Evolutionary conservation across 495 filamentous ascomycete genomes (phyloP).

Genomic region (Xylaria cubensis): DNA sequence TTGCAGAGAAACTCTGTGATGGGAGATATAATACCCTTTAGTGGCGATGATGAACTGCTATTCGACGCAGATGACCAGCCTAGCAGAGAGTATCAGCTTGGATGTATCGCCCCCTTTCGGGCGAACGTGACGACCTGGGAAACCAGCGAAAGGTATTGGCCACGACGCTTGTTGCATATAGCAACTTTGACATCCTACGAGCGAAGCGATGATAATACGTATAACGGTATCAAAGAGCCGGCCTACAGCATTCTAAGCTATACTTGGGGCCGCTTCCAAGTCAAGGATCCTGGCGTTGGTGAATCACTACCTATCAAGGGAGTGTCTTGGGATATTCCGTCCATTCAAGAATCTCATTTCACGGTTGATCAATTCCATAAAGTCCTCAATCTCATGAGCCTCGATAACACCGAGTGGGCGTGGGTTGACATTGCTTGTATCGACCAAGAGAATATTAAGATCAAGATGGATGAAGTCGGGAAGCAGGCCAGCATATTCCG

Average conservation of each 20-base stretch:
- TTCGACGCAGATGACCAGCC: neutral
- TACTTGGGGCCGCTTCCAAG: neutral
- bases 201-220: neutral
- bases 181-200: too few species aligned
- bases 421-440: neutral
- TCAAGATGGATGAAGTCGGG: neutral
- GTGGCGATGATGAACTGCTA: neutral
- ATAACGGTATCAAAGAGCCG: neutral
- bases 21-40: neutral
- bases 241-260: neutral
- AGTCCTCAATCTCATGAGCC: neutral
- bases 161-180: too few species aligned
- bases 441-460: neutral
- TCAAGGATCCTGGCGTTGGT: neutral
- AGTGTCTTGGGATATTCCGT: neutral
- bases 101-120: neutral
- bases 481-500: neutral
- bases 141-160: neutral
- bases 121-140: neutral
- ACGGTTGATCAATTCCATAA: neutral
- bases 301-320: neutral
- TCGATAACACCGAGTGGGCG: neutral
- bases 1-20: neutral
- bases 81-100: neutral
- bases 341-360: neutral